Conservation (phyloP, 768 basidiomycete genomes). For the Filobasidium floriforme region DNA sequence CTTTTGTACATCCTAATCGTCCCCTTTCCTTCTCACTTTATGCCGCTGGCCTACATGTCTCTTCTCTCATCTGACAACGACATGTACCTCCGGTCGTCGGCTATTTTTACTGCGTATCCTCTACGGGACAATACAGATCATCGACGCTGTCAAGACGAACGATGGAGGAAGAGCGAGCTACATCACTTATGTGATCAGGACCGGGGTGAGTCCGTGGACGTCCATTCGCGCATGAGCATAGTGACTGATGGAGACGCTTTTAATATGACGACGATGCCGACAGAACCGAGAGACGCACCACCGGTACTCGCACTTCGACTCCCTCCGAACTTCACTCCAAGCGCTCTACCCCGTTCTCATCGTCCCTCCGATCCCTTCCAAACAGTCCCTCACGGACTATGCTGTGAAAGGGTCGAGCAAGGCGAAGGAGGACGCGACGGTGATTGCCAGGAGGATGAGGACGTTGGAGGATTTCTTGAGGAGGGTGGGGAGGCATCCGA, state of each 20-base stretch:
- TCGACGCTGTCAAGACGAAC: conserved; percentile 90
- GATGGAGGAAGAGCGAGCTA: conserved; percentile 76
- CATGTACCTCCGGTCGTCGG: no score
- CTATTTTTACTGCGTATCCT: no score
- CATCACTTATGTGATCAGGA: conserved; percentile 84
- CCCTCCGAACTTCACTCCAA: conserved; percentile 69
- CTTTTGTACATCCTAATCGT: no score
- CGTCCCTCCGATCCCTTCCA: conserved; percentile 94
- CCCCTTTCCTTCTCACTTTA: no score
- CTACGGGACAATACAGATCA: conserved; percentile 57
- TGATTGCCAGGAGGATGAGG: conserved; percentile 85
- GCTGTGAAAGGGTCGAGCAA: conserved; percentile 80
- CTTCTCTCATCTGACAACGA: no score
- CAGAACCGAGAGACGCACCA: conserved; percentile 76
- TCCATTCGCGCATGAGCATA: conserved; percentile 18
- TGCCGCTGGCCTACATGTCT: no score
- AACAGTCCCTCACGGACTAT: conserved; percentile 91
- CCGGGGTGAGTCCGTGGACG: conserved; percentile 57
- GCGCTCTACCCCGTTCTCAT: conserved; percentile 93
- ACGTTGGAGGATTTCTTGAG: conserved; percentile 95
- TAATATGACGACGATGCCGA: not conserved
- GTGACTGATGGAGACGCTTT: conserved; percentile 20
- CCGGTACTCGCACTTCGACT: conserved; percentile 96
- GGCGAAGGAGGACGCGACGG: conserved; percentile 86
- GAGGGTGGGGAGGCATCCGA: conserved; percentile 80